A percentile compares a stretch with the other conserved stretches of the same genome.
These are phyloP conservation scores for Penicillium canariense DNA, from an alignment of 495 filamentous ascomycete species.

Conservation along the genomic window DNA sequence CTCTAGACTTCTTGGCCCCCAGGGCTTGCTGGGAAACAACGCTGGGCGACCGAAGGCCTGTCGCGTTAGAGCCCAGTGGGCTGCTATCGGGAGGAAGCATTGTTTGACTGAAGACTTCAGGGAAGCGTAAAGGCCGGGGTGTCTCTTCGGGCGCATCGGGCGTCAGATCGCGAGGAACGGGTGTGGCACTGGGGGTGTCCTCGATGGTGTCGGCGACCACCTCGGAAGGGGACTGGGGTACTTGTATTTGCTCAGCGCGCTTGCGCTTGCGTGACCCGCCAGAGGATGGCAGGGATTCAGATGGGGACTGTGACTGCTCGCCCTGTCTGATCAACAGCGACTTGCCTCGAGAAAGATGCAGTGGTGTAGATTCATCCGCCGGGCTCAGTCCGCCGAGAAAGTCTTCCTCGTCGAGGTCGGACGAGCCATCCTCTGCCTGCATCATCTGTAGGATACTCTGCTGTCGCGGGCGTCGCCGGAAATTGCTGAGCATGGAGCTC, in stretches of 20 bases:
- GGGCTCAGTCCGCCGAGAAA: slow-evolving; percentile 59
- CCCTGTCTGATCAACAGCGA: slow-evolving; percentile 24
- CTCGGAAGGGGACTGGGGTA: slow-evolving; percentile 23
- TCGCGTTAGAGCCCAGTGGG: slow-evolving; percentile 23
- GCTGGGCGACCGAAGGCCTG: slow-evolving; percentile 7
- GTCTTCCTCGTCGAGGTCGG: slow-evolving; percentile 49
- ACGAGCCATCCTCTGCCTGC: slow-evolving; percentile 49
- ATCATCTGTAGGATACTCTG: slow-evolving; percentile 66
- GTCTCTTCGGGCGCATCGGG: slow-evolving; percentile 11
- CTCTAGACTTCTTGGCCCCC: slow-evolving; percentile 31
- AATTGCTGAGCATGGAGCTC: slow-evolving; percentile 56
- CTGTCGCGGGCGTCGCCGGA: slow-evolving; percentile 63
- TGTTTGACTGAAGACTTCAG: slow-evolving; percentile 46
- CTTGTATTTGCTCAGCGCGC: slow-evolving; percentile 23
- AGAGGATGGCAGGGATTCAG: slow-evolving; percentile 26
- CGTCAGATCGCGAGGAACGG: neutral
- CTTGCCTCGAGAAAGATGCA: slow-evolving; percentile 44
- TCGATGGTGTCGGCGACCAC: slow-evolving; percentile 22
- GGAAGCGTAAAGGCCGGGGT: slow-evolving; percentile 17
- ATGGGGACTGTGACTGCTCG: slow-evolving; percentile 22
- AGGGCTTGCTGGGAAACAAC: slow-evolving; percentile 12
- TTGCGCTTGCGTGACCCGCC: slow-evolving; percentile 41
- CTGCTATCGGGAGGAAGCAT: slow-evolving; percentile 54
- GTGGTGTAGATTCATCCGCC: slow-evolving; percentile 65
- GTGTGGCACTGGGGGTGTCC: slow-evolving; percentile 21